Evolutionary conservation across 495 filamentous ascomycete genomes (phyloP), one percentile per base, ranked within the genome.

Genomic region (Hypoxylon crocopeplum): DNA sequence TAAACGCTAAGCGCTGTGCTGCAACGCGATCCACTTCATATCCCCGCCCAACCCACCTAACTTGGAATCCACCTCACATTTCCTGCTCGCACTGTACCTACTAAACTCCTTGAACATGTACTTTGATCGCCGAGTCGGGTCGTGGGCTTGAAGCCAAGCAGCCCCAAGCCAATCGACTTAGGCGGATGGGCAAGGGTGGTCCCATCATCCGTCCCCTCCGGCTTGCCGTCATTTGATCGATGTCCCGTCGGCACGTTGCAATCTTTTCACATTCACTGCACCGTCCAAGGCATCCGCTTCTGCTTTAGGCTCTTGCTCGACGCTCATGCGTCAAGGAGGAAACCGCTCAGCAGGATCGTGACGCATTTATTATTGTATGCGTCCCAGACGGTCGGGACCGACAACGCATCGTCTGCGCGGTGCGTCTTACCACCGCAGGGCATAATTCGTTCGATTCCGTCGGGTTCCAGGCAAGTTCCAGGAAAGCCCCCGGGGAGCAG

Each of bases 1-100:
- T 64, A 64, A 50, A 39, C 61, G 61, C 55, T 64, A 64, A 59
- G 61, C 61, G 61, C 55, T 50, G 45, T 50, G 46, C 37, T 64
- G 36, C 48, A 44, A 54, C 53, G 30, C 21, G 40, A 44, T 44
- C 40, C 24, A 27, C 24, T 27, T 27, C 24, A 27, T 27, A 27
- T 8, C 24, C 24, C 24, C 24, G 24, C 24, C 24, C 24, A 27
- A 4, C 24, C 24, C 8, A 27, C 24, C 24, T 27, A 27, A 27
- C 3, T 27, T 3, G 24, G 24, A 4, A 27, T 27, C 24, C 24
- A 27, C 24, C 24, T 27, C 24, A 27, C 24, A 3, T 27, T 8
- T 1, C 5, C 7, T 29, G 12, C 13, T 8, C 40, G 20, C n/a
- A 39, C 36, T 36, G 32, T 36, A 36, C 12, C 12, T 36, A 5